Conservation (phyloP, 1,284 basidiomycete genomes). For the Phellinidium pouzarii region DNA sequence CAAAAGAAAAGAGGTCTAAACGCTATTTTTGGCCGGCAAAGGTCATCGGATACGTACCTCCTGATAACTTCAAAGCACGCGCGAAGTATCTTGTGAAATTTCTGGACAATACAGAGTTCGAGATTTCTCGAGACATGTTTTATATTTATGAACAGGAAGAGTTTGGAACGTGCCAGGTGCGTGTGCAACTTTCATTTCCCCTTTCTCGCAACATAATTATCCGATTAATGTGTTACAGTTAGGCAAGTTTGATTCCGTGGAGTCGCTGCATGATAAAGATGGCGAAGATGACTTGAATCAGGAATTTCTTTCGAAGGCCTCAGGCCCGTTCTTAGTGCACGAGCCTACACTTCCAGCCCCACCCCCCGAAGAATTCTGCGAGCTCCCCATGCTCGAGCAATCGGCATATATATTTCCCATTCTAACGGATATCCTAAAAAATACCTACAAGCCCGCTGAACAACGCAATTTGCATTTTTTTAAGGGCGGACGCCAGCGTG, state of each 20-base stretch:
- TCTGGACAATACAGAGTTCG: slow-evolving; percentile 41
- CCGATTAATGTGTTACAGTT: slow-evolving; percentile 33
- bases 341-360: slow-evolving; percentile 38
- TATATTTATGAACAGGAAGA: slow-evolving; percentile 46
- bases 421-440: slow-evolving; percentile 48
- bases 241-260: slow-evolving; percentile 39
- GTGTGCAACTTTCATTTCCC: slow-evolving; percentile 19
- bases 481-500: slow-evolving; percentile 44
- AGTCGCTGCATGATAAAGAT: slow-evolving; percentile 11
- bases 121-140: slow-evolving; percentile 45
- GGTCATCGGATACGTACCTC: slow-evolving; percentile 47
- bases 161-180: slow-evolving; percentile 53
- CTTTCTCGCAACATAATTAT: slow-evolving; percentile 1
- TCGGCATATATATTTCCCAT: slow-evolving; percentile 59
- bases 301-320: slow-evolving; percentile 13
- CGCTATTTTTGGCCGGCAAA: slow-evolving; percentile 59
- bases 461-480: slow-evolving; percentile 47
- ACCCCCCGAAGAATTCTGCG: slow-evolving; percentile 34
- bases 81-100: slow-evolving; percentile 46
- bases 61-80: slow-evolving; percentile 29
- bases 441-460: slow-evolving; percentile 46
- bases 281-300: slow-evolving; percentile 14
- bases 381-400: slow-evolving; percentile 48
- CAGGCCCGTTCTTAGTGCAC: slow-evolving; percentile 22
- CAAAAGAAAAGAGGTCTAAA: slow-evolving; percentile 34